phyloP scores from a whole-genome alignment of 768 basidiomycete genomes.

The Suillus luteus region DNA sequence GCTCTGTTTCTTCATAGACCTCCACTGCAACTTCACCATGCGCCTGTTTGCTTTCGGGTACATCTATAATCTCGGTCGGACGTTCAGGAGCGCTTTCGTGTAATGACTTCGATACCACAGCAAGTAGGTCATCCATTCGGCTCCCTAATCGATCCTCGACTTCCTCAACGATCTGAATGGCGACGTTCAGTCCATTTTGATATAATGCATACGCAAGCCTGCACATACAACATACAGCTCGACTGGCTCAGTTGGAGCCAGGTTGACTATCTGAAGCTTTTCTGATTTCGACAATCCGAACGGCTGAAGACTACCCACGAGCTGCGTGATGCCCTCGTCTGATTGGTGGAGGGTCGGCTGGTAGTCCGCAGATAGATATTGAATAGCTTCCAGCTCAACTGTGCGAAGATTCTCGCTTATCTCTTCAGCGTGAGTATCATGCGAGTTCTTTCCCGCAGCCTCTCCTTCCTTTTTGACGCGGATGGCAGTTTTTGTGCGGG shows the following conservation, averaged over 20 bases:
- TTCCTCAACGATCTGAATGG: conserved; percentile 85
- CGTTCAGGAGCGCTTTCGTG: not conserved
- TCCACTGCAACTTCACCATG: conserved; percentile 11
- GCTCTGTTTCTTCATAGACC: conserved; percentile 26
- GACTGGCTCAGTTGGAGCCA: conserved; percentile 78
- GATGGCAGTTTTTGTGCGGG: conserved; percentile 66
- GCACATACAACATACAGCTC: conserved; percentile 85
- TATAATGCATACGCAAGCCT: not conserved
- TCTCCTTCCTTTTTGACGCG: conserved; percentile 82
- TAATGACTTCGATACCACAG: conserved; percentile 50
- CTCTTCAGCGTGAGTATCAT: conserved; percentile 47
- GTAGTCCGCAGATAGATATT: conserved; percentile 76
- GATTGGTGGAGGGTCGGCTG: conserved; percentile 72
- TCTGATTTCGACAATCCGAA: conserved; percentile 87
- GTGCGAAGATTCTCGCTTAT: conserved; percentile 82
- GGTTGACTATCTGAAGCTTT: conserved; percentile 90
- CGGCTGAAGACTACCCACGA: conserved; percentile 66
- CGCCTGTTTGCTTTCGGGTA: not conserved
- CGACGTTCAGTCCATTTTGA: conserved; percentile 3
- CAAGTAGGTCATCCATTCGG: conserved; percentile 66
- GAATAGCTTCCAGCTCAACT: conserved; percentile 85
- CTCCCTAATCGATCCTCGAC: conserved; percentile 80
- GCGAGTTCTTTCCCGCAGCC: conserved; percentile 36
- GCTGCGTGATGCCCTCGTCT: conserved; percentile 58
- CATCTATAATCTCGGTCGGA: not conserved